These are phyloP conservation scores for Alternaria ventricosa DNA, from an alignment of 2,329 filamentous ascomycete species.

Conservation along the genomic window DNA sequence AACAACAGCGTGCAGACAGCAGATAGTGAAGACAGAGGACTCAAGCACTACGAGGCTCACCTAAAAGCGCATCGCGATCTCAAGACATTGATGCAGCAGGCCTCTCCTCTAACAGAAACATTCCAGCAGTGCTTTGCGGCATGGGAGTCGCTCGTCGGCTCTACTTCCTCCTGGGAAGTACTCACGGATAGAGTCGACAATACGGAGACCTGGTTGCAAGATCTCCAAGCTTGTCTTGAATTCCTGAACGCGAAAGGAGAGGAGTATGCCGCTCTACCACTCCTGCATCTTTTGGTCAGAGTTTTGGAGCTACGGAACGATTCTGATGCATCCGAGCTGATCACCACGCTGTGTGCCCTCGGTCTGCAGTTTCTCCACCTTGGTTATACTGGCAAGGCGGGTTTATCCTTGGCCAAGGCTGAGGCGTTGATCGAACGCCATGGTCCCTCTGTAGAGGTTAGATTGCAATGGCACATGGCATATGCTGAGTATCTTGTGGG, in stretches of 20 bases:
- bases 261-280: slow-evolving; percentile 56
- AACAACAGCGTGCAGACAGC: neutral
- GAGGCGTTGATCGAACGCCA: slow-evolving; percentile 56
- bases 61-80: slow-evolving; percentile 49
- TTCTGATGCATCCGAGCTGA: slow-evolving; percentile 47
- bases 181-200: slow-evolving; percentile 59
- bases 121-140: slow-evolving; percentile 41
- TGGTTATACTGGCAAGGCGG: slow-evolving; percentile 67
- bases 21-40: slow-evolving; percentile 38
- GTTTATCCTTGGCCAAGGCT: slow-evolving; percentile 64
- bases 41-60: slow-evolving; percentile 45
- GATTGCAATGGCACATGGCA: slow-evolving; percentile 69
- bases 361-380: slow-evolving; percentile 64
- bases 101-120: slow-evolving; percentile 24
- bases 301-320: slow-evolving; percentile 55
- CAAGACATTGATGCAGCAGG: slow-evolving; percentile 51
- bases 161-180: slow-evolving; percentile 41
- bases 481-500: slow-evolving; percentile 77
- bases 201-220: slow-evolving; percentile 55
- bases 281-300: slow-evolving; percentile 58
- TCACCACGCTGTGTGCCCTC: slow-evolving; percentile 54
- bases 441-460: slow-evolving; percentile 53
- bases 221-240: slow-evolving; percentile 62
- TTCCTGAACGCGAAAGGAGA: slow-evolving; percentile 65
- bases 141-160: slow-evolving; percentile 50